Evolutionary conservation across 2,329 filamentous ascomycete genomes (phyloP).

Genomic region (Torrubiellomyces zombiae): DNA sequence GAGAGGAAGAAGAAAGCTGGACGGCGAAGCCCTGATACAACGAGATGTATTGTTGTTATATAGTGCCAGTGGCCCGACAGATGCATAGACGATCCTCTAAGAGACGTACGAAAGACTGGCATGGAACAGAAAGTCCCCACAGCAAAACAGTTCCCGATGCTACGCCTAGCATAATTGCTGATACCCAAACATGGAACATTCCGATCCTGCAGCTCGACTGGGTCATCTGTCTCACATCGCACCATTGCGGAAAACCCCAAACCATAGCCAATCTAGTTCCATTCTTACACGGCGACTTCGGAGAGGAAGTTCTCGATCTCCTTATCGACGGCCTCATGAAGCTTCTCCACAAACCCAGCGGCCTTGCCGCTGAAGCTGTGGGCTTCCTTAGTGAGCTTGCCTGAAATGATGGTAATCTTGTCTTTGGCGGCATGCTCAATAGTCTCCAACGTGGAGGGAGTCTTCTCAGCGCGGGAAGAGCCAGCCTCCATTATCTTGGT

Average conservation of each 20-base stretch:
- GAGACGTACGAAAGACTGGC: no score
- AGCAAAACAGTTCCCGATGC: no score
- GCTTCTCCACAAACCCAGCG: constrained; percentile 45
- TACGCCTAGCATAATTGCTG: no score
- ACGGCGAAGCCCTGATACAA: no score
- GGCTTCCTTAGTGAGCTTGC: constrained; percentile 36
- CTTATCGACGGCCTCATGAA: constrained; percentile 43
- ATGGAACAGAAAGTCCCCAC: no score
- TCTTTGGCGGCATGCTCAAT: constrained; percentile 43
- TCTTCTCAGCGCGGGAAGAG: constrained; percentile 43
- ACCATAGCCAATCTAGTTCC: constrained; percentile 8
- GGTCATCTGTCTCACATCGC: constrained; percentile 2
- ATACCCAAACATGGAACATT: no score
- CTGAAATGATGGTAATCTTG: constrained; percentile 41
- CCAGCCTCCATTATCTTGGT: constrained; percentile 60
- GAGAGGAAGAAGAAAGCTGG: no score
- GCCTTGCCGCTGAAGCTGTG: constrained; percentile 37
- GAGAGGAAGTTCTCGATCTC: constrained; percentile 43
- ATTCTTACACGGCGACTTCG: constrained; percentile 25
- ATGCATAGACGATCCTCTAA: no score
- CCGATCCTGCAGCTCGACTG: no score
- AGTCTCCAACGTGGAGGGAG: constrained; percentile 33
- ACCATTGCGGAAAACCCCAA: constrained; percentile 6
- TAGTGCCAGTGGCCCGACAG: no score
- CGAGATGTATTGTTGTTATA: no score